Percentiles rank a stretch among this genome's conserved stretches.
phyloP scores from a whole-genome alignment of 768 basidiomycete species.

The Mycena floridula region DNA sequence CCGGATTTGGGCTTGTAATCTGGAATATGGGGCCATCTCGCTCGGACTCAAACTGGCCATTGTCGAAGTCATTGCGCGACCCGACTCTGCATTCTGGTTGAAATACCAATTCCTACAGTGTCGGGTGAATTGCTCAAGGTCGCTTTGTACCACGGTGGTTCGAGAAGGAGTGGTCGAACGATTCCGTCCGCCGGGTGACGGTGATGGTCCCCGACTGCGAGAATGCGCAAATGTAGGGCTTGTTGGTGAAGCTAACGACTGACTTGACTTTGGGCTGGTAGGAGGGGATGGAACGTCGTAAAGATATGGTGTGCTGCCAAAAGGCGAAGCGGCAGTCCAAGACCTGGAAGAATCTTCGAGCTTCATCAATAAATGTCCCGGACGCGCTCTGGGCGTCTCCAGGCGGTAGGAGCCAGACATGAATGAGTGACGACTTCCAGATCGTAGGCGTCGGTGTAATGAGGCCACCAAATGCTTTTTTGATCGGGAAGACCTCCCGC shows the following conservation, averaged over 20 bases:
- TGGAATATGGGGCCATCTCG: slow-evolving; percentile 82
- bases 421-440: no score
- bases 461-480: no score
- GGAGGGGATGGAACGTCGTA: slow-evolving; percentile 73
- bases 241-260: slow-evolving; percentile 50
- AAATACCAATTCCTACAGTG: slow-evolving; percentile 83
- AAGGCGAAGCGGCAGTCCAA: slow-evolving; percentile 25
- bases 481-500: no score
- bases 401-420: slow-evolving; percentile 65
- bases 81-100: slow-evolving; percentile 72
- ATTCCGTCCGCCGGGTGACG: slow-evolving; percentile 53
- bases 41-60: slow-evolving; percentile 74
- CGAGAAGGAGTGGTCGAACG: slow-evolving; percentile 68
- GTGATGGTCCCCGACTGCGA: no score
- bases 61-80: slow-evolving; percentile 76
- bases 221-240: slow-evolving; percentile 41
- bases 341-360: slow-evolving; percentile 43
- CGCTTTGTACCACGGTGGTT: slow-evolving; percentile 55
- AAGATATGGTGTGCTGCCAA: slow-evolving; percentile 23
- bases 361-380: slow-evolving; percentile 55
- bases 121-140: slow-evolving; percentile 75
- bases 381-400: slow-evolving; percentile 57
- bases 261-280: slow-evolving; percentile 22
- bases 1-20: slow-evolving; percentile 81
- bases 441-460: no score